Base-by-base conservation (phyloP, 305 asterid genomes). In the Andrographis paniculata region DNA sequence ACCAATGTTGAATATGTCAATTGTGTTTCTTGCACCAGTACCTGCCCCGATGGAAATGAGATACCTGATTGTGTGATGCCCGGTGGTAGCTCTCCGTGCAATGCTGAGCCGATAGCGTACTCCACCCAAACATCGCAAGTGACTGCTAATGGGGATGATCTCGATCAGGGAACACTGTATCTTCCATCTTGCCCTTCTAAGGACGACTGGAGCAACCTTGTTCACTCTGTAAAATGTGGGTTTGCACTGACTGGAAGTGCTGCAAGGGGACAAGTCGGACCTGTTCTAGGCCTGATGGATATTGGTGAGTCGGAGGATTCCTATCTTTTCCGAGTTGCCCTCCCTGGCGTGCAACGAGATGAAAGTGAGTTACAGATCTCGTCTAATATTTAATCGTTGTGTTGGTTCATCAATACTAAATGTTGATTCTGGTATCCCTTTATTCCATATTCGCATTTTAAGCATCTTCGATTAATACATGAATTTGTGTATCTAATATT, bases 341-440 rank as follows among this genome's bases (percentile, higher is more conserved):
- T 88, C 52, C 95, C 97, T 0, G 97, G 97, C 36, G 95, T 88
- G 28, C 62, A 37, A 74, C 73, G 95, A 70, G 93, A 88, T 53
- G 84, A 74, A 62, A 70, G 97, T 84, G 68, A 77, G 88, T 72
- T 35, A 28, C 33, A 28, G 16, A 5, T 6, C 9, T 38, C 9
- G 14, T 5, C 6, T 12, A 16, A 35, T 5, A 35, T 11, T 35
- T 35, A 35, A 35, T 11, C 40, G n/a, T 35, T 6, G n/a, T 38
- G 42, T 47, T 62, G 30, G 38, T 30, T 39, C 35, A 19, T 42
- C 45, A 10, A 17, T 42, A 28, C 9, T 18, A 28, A 41, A 48
- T 10, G 15, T 44, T 53, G 55, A 37, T 9, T 21, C 14, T 44
- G 31, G 20, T 9, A 41, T n/a, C n/a, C n/a, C n/a, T n/a, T n/a